Base-by-base conservation (phyloP, 169 alveolate species). In the Perkinsus marinus region DNA sequence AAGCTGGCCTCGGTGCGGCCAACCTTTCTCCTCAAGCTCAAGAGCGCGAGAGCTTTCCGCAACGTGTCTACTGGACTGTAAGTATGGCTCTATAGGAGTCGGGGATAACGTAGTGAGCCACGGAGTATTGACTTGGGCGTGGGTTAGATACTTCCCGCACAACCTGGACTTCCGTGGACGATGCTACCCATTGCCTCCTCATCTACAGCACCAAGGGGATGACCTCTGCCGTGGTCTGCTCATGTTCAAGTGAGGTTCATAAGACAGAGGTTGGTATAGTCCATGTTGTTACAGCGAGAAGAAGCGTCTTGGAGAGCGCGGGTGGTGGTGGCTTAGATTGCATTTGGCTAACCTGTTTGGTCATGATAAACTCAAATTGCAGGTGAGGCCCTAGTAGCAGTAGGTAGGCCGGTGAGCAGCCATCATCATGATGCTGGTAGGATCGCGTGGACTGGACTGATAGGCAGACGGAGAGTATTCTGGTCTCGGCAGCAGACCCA, bases 111-210 rank as follows among this genome's bases (percentile, higher is more conserved):
- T 57, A 30, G 79, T 2, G 97, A 0, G 96, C 96, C 0, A 99
- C 99, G 0, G 94, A 95, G 68, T 95, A 96, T 46, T 98, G 97
- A 47, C 95, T 94, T 91, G 43, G 94, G 37, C 95, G 95, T 91
- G 94, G 94, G 93, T 96, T n/a, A 93, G 98, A 2, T 98, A 98
- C 94, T 97, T 98, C 94, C 99, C 99, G 34, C 99, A 97, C 93
- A 98, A 98, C 94, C 95, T 98, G 90, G 99, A 98, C 95, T 98
- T 98, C 93, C 94, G 99, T 57, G 99, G 99, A 13, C 95, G 99
- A 92, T 96, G 97, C 94, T 98, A 98, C 93, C 99, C 99, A 0
- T 95, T 98, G 37, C 98, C 99, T 91, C 99, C 99, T 16, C 99
- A 97, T 92, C 94, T 98, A 39, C 97, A 97, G 92, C 99, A 98